Evolutionary conservation across 768 basidiomycete genomes (phyloP).

Genomic region (Tricholoma furcatifolium): DNA sequence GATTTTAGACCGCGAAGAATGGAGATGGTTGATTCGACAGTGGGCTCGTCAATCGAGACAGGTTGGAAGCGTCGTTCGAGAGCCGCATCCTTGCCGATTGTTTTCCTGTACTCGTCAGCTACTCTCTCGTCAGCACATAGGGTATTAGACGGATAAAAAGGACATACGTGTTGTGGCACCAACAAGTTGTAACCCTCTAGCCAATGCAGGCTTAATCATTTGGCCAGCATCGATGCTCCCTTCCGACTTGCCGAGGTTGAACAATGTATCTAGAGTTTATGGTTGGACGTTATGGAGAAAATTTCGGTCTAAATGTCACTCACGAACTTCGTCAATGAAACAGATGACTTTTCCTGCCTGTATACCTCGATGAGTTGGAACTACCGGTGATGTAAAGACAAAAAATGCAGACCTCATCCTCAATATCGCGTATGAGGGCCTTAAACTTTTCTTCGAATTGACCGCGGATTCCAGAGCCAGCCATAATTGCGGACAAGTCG

Average conservation of each 20-base stretch:
- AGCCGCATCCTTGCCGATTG: constrained; percentile 89
- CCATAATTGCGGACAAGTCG: constrained; percentile 81
- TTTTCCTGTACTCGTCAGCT: constrained; percentile 90
- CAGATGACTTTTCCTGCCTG: constrained; percentile 80
- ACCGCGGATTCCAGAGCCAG: constrained; percentile 88
- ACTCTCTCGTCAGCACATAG: constrained; percentile 1
- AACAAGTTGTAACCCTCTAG: constrained; percentile 83
- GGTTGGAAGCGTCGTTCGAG: constrained; percentile 92
- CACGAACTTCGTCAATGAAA: constrained; percentile 94
- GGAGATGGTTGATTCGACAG: constrained; percentile 79
- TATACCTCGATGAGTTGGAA: background rate
- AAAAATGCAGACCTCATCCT: constrained; percentile 60
- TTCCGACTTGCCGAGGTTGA: constrained; percentile 89
- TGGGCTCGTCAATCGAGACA: constrained; percentile 84
- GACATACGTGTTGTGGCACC: constrained; percentile 85
- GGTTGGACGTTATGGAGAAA: background rate
- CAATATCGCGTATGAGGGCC: constrained; percentile 84
- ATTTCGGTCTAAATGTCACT: constrained; percentile 28
- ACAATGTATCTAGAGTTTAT: constrained; percentile 56
- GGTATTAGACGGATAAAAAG: background rate
- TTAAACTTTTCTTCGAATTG: constrained; percentile 96
- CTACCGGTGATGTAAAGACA: constrained; percentile 8
- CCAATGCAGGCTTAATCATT: constrained; percentile 92
- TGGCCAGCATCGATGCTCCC: constrained; percentile 91
- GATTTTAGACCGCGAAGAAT: constrained; percentile 86